Evolutionary conservation across 2,329 filamentous ascomycete species (phyloP).

Genomic region (Nemania sp.): DNA sequence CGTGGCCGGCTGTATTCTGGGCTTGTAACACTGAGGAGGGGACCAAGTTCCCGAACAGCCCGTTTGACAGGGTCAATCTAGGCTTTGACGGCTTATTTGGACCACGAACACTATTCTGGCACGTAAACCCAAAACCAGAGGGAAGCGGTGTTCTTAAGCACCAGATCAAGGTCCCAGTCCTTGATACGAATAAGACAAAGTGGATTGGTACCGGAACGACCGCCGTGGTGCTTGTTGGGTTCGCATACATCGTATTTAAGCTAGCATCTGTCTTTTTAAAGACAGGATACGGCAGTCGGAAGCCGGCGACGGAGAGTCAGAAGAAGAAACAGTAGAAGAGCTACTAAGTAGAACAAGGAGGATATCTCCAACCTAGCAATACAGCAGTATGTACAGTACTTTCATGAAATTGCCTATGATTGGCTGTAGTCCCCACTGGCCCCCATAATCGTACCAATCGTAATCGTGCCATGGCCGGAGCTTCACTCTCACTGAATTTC

Average conservation of each 20-base stretch:
- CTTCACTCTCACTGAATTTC: conserved; percentile 12
- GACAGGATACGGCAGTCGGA: conserved; percentile 50
- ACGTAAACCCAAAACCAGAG: conserved; percentile 68
- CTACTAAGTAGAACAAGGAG: neutral
- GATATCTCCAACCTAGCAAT: too few species aligned
- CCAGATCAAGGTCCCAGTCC: conserved; percentile 72
- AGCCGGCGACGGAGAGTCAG: conserved; percentile 38
- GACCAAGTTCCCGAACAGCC: conserved; percentile 77
- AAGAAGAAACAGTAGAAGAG: conserved; percentile 48
- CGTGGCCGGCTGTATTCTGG: conserved; percentile 91
- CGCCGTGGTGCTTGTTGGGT: conserved; percentile 70
- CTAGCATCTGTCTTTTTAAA: conserved; percentile 57
- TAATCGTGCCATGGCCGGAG: conserved; percentile 23
- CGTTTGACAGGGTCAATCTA: conserved; percentile 86
- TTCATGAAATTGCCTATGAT: conserved; percentile 25
- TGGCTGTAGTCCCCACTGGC: conserved; percentile 19
- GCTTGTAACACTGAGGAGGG: conserved; percentile 78
- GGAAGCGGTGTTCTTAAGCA: conserved; percentile 61
- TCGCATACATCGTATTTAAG: conserved; percentile 76
- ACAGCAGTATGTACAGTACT: neutral
- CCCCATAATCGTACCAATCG: conserved; percentile 16
- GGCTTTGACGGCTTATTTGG: conserved; percentile 88
- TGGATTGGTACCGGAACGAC: conserved; percentile 69
- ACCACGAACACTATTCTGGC: conserved; percentile 84
- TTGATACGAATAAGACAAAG: conserved; percentile 64